A percentile compares a stretch with the other conserved stretches of the same genome.
These are phyloP conservation scores for Alternaria triticina DNA, from an alignment of 2,329 filamentous ascomycete genomes.

Conservation along the genomic window DNA sequence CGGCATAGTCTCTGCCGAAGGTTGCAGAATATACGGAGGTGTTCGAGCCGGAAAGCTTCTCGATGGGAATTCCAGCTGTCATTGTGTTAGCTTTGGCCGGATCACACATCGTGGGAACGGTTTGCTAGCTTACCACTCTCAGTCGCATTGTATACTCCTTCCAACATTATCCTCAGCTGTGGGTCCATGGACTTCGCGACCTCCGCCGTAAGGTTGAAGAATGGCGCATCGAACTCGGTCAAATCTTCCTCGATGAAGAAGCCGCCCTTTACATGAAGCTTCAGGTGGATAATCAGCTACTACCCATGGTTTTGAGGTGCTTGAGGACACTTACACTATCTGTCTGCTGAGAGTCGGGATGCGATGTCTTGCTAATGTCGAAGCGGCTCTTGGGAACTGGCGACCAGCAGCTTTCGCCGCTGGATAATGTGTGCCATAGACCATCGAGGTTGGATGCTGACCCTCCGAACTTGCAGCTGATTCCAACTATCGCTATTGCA, in stretches of 20 bases:
- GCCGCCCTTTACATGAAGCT: not conserved
- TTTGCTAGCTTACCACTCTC: not conserved
- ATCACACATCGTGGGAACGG: not conserved
- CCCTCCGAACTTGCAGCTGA: not conserved
- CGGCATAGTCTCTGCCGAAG: not conserved
- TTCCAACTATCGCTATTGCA: not conserved
- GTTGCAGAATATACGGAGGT: not conserved
- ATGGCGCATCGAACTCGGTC: not conserved
- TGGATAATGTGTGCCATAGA: not conserved
- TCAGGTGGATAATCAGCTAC: not conserved
- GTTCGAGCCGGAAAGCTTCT: constrained; percentile 1
- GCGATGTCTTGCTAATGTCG: not conserved
- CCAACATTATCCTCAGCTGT: not conserved
- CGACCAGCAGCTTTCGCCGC: not conserved
- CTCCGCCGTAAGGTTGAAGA: constrained; percentile 1
- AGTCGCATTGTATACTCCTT: not conserved
- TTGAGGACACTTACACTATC: not conserved
- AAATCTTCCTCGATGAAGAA: not conserved
- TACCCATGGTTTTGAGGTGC: not conserved
- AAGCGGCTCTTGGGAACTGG: not conserved
- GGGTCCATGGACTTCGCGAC: constrained; percentile 1
- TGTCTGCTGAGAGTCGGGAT: not conserved
- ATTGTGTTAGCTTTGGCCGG: not conserved
- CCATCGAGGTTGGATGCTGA: not conserved
- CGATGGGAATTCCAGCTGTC: not conserved